These are phyloP conservation scores for Acarospora socialis DNA, from an alignment of 2,329 filamentous ascomycete species.

Conservation along the genomic window DNA sequence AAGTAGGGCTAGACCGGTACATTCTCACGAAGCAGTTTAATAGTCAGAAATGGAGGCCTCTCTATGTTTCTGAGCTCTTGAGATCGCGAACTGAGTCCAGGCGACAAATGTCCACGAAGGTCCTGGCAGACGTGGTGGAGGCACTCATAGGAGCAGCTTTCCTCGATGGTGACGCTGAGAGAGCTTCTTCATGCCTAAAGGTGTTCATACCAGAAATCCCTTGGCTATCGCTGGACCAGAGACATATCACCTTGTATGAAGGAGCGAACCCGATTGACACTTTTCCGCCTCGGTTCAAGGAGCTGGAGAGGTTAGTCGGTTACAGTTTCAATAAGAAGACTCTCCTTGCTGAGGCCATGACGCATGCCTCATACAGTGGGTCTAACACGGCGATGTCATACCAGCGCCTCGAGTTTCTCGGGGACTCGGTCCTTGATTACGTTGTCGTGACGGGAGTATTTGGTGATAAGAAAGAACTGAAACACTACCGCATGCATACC, in stretches of 20 bases:
- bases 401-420: conserved; percentile 76
- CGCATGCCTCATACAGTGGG: conserved; percentile 51
- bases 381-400: conserved; percentile 40
- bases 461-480: conserved; percentile 29
- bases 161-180: conserved; percentile 50
- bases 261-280: no score
- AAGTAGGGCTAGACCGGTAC: conserved; percentile 53
- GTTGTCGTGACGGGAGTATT: conserved; percentile 55
- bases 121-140: conserved; percentile 76
- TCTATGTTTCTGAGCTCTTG: conserved; percentile 39
- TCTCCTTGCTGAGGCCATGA: conserved; percentile 65
- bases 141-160: conserved; percentile 66
- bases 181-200: conserved; percentile 49
- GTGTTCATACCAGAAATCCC: conserved; percentile 48
- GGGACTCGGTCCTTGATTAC: conserved; percentile 71
- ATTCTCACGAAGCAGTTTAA: conserved; percentile 57
- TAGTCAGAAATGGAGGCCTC: conserved; percentile 55
- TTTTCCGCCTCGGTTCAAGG: conserved; percentile 29
- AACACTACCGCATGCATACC: conserved; percentile 55
- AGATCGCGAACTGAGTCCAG: conserved; percentile 14
- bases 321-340: conserved; percentile 55
- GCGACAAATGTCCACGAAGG: conserved; percentile 53
- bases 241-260: conserved; percentile 33
- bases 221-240: conserved; percentile 36
- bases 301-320: conserved; percentile 52